Evolutionary conservation across 768 basidiomycete species (phyloP), one percentile per base, ranked within the genome.

Genomic region (Hericium coralloides): DNA sequence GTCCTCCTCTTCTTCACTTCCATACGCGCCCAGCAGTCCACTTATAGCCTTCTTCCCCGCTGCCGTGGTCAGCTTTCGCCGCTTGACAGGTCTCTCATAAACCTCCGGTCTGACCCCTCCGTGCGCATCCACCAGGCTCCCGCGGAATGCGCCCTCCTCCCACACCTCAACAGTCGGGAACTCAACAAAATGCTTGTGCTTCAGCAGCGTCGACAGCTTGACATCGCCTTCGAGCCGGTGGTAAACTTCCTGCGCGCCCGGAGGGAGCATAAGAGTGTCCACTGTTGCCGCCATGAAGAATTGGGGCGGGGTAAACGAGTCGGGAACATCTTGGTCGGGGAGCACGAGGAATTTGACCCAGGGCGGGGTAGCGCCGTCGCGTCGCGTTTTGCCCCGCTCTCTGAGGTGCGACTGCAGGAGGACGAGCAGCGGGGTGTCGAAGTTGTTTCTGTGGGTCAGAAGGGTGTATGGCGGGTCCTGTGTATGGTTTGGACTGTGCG

Each of bases 141-240:
- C 85, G 8, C 68, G 70, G 68, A 91, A 93, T 31, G 83, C 70
- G 18, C 67, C 73, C 22, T 71, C 79, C 49, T 85, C 81, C 75
- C 84, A 85, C 6, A 95, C 69, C 55, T 92, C 86, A 48, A 95
- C 81, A 1, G 84, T 84, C 7, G 93, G 93, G 65, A 81, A 95
- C 68, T 95, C 93, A 36, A 88, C 78, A 68, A 93, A 92, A 26
- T 80, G 73, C 45, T 81, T 87, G 52, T 81, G 70, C 38, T 73
- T 75, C 48, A 95, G 72, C 8, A 77, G 69, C 23, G 66, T 63
- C 10, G 67, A 64, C 25, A 95, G 73, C 22, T 76, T 68, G 45
- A 76, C 62, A 3, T 70, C 66, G 2, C 78, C 70, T 52, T 88
- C 81, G 12, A 93, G 69, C 37, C 76, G 77, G 65, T 86, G 78